Percentiles rank a stretch among this genome's conserved stretches.
Conservation (phyloP, 257 asterid genomes). For the Nicotiana obtusifolia region DNA sequence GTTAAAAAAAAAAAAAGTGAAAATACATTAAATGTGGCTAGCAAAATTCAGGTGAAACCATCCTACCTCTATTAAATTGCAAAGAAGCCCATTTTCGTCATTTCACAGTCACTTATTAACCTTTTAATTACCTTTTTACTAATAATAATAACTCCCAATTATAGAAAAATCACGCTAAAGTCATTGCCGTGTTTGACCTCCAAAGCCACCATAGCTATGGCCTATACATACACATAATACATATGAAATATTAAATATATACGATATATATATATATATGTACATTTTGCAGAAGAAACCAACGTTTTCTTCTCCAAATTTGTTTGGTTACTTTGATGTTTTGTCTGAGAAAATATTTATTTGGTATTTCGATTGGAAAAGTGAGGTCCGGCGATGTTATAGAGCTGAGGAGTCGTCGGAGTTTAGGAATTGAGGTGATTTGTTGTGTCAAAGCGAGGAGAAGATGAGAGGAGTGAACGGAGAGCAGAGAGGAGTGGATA, state of each 20-base stretch:
- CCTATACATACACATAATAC: constrained; percentile 15
- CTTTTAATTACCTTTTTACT: constrained; percentile 4
- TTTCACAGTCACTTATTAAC: neutral
- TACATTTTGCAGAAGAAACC: neutral
- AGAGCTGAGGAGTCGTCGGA: constrained; percentile 1
- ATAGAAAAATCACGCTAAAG: constrained; percentile 23
- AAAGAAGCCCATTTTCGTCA: constrained; percentile 27
- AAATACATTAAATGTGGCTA: constrained; percentile 8
- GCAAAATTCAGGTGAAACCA: constrained; percentile 11
- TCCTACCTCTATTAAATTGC: neutral
- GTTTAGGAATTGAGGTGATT: neutral
- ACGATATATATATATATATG: neutral
- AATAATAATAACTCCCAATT: constrained; percentile 9
- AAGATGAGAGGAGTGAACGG: constrained; percentile 17
- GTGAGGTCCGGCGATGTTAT: neutral
- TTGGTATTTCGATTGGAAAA: neutral
- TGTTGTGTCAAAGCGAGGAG: constrained; percentile 4
- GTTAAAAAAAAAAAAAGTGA: no score
- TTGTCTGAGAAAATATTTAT: no score
- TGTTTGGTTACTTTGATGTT: neutral
- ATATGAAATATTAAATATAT: constrained; percentile 1
- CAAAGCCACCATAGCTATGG: constrained; percentile 27
- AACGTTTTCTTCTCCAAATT: constrained; percentile 13
- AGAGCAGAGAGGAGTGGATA: constrained; percentile 32
- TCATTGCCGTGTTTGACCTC: constrained; percentile 88